phyloP scores from a whole-genome alignment of 345 rosid genomes.

The Camelina sativa region DNA sequence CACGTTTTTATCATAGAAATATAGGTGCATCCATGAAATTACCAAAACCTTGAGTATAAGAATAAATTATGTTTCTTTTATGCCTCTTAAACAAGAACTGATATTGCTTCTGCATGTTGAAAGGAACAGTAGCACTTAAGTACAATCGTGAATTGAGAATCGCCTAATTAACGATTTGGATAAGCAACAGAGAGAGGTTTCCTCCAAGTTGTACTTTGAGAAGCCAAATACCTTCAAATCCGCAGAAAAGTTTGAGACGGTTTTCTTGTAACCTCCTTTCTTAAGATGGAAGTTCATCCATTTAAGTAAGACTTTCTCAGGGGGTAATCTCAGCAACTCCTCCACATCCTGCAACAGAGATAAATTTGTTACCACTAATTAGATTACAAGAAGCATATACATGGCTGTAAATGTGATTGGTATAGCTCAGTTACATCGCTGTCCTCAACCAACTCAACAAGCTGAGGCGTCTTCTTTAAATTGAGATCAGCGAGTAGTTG shows the following conservation, averaged over 20 bases:
- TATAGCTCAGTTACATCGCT: constrained; percentile 53
- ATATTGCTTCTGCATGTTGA: constrained; percentile 13
- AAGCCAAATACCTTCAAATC: constrained; percentile 70
- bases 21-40: neutral
- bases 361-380: neutral
- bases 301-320: constrained; percentile 82
- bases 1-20: neutral
- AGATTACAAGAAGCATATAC: neutral
- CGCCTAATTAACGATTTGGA: neutral
- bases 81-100: constrained; percentile 3
- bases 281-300: constrained; percentile 96
- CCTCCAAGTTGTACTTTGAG: constrained; percentile 1
- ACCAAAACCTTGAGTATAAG: neutral
- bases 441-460: constrained; percentile 87
- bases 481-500: constrained; percentile 90
- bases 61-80: neutral
- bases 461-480: constrained; percentile 95
- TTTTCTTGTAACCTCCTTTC: constrained; percentile 87
- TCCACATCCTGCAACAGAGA: constrained; percentile 70
- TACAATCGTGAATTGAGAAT: constrained; percentile 1
- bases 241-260: constrained; percentile 78
- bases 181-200: constrained; percentile 19
- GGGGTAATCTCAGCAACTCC: constrained; percentile 86
- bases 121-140: constrained; percentile 21
- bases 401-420: constrained; percentile 20